phyloP scores from a whole-genome alignment of 371 early-diverging fungal genomes.

The Basidiobolus meristosporus region DNA sequence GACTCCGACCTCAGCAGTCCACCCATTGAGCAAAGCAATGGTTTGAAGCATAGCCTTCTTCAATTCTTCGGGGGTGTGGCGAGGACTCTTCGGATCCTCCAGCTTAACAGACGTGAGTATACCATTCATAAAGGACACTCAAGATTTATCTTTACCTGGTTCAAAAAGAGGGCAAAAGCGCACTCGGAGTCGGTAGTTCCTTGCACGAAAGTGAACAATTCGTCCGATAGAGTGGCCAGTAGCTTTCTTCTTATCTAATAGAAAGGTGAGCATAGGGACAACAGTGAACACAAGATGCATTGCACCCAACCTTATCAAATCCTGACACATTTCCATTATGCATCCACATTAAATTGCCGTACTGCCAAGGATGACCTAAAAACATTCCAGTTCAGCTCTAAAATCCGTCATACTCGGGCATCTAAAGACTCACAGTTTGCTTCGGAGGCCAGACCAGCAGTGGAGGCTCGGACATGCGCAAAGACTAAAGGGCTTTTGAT shows the following conservation, averaged over 20 bases:
- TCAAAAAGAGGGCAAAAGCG: constrained; percentile 73
- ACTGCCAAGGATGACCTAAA: constrained; percentile 44
- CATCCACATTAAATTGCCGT: constrained; percentile 74
- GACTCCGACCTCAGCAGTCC: constrained; percentile 39
- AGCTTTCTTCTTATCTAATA: constrained; percentile 54
- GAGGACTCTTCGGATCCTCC: constrained; percentile 19
- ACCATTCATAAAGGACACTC: too few species aligned
- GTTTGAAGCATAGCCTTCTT: constrained; percentile 56
- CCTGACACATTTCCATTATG: constrained; percentile 65
- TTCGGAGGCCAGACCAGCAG: constrained; percentile 56
- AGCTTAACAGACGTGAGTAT: constrained; percentile 27
- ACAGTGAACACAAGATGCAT: neutral
- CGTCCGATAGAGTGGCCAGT: constrained; percentile 38
- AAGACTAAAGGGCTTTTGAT: constrained; percentile 58
- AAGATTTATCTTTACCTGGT: constrained; percentile 19
- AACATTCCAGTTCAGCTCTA: neutral
- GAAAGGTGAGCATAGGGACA: neutral
- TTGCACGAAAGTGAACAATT: constrained; percentile 44
- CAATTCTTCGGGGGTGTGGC: constrained; percentile 30
- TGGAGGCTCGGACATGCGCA: constrained; percentile 73
- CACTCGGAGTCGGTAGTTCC: constrained; percentile 78
- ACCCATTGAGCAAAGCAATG: constrained; percentile 42
- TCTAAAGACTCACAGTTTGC: constrained; percentile 45
- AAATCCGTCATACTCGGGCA: too few species aligned
- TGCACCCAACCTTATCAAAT: constrained; percentile 30